Percentiles rank a stretch among this genome's conserved stretches.
phyloP scores from a whole-genome alignment of 1,284 basidiomycete species.

The Cryptococcus sp. region DNA sequence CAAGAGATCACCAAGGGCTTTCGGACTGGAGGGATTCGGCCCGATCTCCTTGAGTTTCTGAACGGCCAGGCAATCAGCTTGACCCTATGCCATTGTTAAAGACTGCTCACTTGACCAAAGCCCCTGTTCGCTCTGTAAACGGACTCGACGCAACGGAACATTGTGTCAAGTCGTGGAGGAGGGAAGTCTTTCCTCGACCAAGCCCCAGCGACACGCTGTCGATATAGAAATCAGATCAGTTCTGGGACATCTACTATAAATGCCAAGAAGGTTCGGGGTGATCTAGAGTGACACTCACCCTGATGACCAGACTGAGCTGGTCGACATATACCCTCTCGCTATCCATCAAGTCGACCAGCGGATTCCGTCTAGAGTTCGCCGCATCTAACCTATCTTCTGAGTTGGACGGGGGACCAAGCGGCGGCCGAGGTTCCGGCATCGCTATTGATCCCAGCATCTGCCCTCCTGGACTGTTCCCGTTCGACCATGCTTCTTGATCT shows the following conservation, averaged over 20 bases:
- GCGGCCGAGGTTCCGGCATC: constrained; percentile 13
- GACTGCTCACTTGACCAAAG: constrained; percentile 64
- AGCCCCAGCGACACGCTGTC: constrained; percentile 84
- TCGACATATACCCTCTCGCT: constrained; percentile 94
- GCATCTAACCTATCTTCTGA: constrained; percentile 13
- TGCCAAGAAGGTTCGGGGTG: background rate
- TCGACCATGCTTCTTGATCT: constrained; percentile 11
- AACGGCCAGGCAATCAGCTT: background rate
- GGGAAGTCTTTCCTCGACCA: constrained; percentile 96
- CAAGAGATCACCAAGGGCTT: constrained; percentile 89
- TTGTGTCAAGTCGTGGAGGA: constrained; percentile 82
- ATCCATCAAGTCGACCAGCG: constrained; percentile 87
- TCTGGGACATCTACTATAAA: background rate
- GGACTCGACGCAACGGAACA: constrained; percentile 91
- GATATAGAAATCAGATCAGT: background rate
- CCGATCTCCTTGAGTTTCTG: constrained; percentile 94
- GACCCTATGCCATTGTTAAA: background rate
- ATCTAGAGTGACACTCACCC: constrained; percentile 62
- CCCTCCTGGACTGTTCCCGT: constrained; percentile 1
- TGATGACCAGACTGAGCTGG: constrained; percentile 82
- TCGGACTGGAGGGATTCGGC: constrained; percentile 87
- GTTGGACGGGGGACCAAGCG: constrained; percentile 1
- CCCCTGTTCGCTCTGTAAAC: constrained; percentile 88
- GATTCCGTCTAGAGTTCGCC: constrained; percentile 60
- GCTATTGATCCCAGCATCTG: constrained; percentile 1